Base-by-base conservation (phyloP, 2,329 filamentous ascomycete species). In the Trichophyton equinum region DNA sequence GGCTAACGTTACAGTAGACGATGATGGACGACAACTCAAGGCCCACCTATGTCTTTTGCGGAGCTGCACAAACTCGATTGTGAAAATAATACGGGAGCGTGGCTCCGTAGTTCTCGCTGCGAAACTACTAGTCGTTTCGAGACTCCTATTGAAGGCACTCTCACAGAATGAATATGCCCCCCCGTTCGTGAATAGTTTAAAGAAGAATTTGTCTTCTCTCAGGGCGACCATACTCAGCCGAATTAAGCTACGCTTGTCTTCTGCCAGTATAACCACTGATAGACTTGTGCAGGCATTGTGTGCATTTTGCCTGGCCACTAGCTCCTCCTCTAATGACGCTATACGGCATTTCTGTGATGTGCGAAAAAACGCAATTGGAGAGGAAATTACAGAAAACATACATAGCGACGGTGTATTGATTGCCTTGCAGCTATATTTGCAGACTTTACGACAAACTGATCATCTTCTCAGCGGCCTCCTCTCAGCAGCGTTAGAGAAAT, bases 301-400 rank as follows among this genome's bases (percentile, higher is more conserved):
- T 61, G 91, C 91, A 0, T 91, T 91, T 71, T 91, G 89, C 63
- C 78, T 97, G 58, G 84, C 85, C 1, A 91, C 87, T 2, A 95
- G 84, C 68, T 90, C 87, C 0, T 88, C 90, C 0, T 85, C 89
- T 0, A 85, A 82, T 61, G 91, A 96, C 70, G 87, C 89, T 0
- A 74, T 96, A 59, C 79, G 83, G 6, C 85, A 94, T 73, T 92
- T 96, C 67, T 80, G 95, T 57, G 81, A 85, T 58, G 81, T 91
- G 6, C 81, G 92, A 51, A 81, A 82, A 46, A 82, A 87, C 61
- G 85, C 85, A 33, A 85, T 96, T 68, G 78, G 81, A 0, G 74
- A 80, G 44, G 80, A 83, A 9, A 80, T 92, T 57, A 82, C 84
- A 8, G 72, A 73, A 55, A 76, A 75, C 9, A 42, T 74, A 74